Conservation (phyloP, 2,329 filamentous ascomycete genomes). For the Colletotrichum sp. region DNA sequence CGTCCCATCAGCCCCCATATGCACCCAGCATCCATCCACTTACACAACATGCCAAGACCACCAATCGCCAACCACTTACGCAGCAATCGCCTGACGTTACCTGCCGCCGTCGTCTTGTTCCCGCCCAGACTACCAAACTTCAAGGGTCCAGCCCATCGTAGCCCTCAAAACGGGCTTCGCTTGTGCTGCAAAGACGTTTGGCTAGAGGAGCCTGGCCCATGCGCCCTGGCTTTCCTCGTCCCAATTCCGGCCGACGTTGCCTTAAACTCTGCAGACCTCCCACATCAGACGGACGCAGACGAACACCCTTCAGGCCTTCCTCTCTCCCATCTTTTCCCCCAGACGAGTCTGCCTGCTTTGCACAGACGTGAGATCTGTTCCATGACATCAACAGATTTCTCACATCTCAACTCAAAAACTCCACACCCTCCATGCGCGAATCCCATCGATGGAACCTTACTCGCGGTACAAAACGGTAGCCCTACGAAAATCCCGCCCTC, state of each 20-base stretch:
- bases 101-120: background rate
- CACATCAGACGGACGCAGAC: background rate
- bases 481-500: background rate
- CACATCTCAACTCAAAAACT: background rate
- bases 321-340: background rate
- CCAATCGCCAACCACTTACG: background rate
- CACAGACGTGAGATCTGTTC: background rate
- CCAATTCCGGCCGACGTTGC: background rate
- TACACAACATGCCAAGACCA: background rate
- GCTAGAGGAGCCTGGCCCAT: background rate
- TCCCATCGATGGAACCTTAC: background rate
- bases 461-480: background rate
- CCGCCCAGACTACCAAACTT: background rate
- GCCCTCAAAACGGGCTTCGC: background rate
- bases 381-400: background rate
- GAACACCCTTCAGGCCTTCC: background rate
- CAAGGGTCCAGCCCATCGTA: background rate
- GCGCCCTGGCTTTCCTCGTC: background rate
- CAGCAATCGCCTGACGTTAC: background rate
- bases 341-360: background rate
- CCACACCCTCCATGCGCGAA: background rate
- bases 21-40: background rate
- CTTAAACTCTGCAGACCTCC: constrained; percentile 1
- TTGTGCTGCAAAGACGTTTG: background rate
- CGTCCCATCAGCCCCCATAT: background rate